Evolutionary conservation across 2,329 filamentous ascomycete genomes (phyloP), one percentile per base, ranked within the genome.

Genomic region (Ceratocystis ficicola): DNA sequence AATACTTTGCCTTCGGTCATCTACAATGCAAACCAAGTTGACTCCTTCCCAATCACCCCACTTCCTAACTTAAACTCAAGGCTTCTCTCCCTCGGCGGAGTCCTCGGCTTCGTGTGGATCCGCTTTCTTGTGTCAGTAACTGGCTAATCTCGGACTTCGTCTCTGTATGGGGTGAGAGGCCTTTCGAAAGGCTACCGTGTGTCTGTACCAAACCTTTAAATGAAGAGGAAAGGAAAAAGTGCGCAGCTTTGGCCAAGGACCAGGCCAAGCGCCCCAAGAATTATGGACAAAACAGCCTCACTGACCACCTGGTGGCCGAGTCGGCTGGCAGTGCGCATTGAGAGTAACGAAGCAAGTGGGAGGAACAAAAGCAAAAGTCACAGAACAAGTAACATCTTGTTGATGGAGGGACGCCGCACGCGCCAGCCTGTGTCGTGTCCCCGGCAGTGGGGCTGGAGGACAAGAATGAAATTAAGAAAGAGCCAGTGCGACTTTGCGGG

Each of bases 171-270:
- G 20, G 46, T 6, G 17, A 22, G 46, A 22, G 46, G 6, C 22
- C 48, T 25, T 20, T 52, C 48, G 22, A 20, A 17, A 52, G n/a
- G 17, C 55, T 59, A 59, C 55, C 28, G 15, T 32, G 8, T 57
- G 52, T 57, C 25, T 57, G 28, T 32, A 59, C 28, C 55, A 59
- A 59, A 59, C 30, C 55, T 59, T 59, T 59, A 59, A 59, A 59
- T 59, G 55, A 59, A 59, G 55, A 59, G 55, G 22, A 59, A 59
- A 59, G 6, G 17, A 59, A 59, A 59, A 59, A 59, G 55, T 36
- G 55, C 55, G 55, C 55, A 59, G 55, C 55, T 59, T 36, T 30
- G 55, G 28, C 55, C 55, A 36, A 17, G 17, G 3, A 12, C 15
- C 17, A 59, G 55, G 28, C 55, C 55, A 30, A 59, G 55, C 55